Conservation (phyloP, 176 grass and related monocot species). For the Echinochloa phyllopogon region DNA sequence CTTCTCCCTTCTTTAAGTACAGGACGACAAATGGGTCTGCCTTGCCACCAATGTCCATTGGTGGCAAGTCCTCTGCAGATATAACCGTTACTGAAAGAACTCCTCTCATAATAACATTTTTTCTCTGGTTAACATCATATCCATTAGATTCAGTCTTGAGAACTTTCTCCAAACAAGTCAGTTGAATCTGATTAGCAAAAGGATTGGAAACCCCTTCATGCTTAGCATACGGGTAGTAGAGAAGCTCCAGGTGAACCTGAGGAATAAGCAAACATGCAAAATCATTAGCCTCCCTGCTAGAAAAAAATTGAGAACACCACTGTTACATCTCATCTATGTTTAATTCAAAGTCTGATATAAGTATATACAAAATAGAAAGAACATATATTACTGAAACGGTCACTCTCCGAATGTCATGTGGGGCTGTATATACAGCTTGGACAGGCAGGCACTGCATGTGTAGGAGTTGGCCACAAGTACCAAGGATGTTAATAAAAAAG, state of each 20-base stretch:
- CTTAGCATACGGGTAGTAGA: constrained; percentile 79
- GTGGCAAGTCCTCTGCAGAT: constrained; percentile 91
- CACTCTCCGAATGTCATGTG: background rate
- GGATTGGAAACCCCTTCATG: constrained; percentile 80
- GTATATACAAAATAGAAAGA: constrained; percentile 10
- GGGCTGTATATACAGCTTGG: background rate
- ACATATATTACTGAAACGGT: background rate
- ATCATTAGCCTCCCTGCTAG: constrained; percentile 20
- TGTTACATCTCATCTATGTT: background rate
- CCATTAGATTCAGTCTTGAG: constrained; percentile 81
- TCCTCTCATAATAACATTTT: constrained; percentile 94
- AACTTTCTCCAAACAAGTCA: constrained; percentile 94
- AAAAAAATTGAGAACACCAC: constrained; percentile 14
- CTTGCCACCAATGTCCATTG: constrained; percentile 96
- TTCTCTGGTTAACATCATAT: constrained; percentile 72
- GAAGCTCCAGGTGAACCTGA: constrained; percentile 95
- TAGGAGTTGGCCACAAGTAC: background rate
- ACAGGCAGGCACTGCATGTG: background rate
- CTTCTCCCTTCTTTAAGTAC: constrained; percentile 85
- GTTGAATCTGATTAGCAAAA: constrained; percentile 70
- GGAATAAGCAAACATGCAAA: constrained; percentile 22
- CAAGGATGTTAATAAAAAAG: background rate
- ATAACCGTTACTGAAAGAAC: constrained; percentile 92
- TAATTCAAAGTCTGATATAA: background rate
- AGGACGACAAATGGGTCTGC: constrained; percentile 93